Base-by-base conservation (phyloP, 306 rosid species). In the Albizia julibrissin region DNA sequence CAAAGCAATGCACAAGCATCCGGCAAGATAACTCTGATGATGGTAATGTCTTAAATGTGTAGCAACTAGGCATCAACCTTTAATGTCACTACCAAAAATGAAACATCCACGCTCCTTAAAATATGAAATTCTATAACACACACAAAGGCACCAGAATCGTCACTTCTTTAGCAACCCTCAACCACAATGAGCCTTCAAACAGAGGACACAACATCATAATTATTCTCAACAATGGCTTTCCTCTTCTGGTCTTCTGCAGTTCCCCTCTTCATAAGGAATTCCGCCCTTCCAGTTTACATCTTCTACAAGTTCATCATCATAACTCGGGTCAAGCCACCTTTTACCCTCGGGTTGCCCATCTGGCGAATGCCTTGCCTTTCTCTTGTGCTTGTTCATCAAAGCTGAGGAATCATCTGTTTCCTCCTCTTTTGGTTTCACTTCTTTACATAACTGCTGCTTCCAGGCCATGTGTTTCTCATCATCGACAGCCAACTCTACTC, bases 401-500 rank as follows among this genome's bases (percentile, higher is more conserved):
- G 92, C 89, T 3, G 97, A 92, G 46, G 86, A 86, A 65, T 85
- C 91, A 24, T 92, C 89, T 33, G 87, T 76, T 77, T 91, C 82
- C 89, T 93, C 97, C 54, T 97, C 97, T 82, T 93, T 97, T 39
- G 75, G 84, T 42, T 83, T 88, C 33, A 76, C 77, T 58, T 87
- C 93, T 74, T 84, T 72, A 69, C 70, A 81, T 24, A 83, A 70
- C 29, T 84, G 84, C 70, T 66, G 87, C 65, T 77, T 87, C 80
- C 77, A 33, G 69, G 44, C 71, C 67, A 50, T 74, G 79, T 67
- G 68, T 22, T 88, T 95, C 86, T 91, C 99, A 69, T 81, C 87
- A 78, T 92, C 96, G 15, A 82, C 90, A 40, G 95, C 97, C 69
- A 95, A 73, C 79, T 95, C 97, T 80, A 95, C 87, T 74, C 98